Percentiles rank a stretch among this genome's conserved stretches.
These are phyloP conservation scores for Rhizopogon rudus DNA, from an alignment of 768 basidiomycete genomes.

Conservation along the genomic window DNA sequence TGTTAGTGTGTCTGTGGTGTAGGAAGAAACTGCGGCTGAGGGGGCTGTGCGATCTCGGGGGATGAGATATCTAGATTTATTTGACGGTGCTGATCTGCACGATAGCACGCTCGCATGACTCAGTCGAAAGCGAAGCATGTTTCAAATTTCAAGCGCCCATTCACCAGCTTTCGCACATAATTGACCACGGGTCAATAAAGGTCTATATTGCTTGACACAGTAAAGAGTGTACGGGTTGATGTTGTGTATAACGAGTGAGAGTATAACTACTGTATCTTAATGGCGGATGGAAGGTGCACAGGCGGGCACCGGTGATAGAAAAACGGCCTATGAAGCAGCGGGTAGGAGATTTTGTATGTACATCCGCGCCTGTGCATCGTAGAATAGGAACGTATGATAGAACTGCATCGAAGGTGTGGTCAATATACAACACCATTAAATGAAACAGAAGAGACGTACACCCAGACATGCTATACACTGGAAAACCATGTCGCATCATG, in stretches of 20 bases:
- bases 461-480: conserved; percentile 21
- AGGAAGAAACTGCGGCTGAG: neutral
- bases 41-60: neutral
- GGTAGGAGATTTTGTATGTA: conserved; percentile 23
- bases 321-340: neutral
- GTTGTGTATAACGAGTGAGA: conserved; percentile 20
- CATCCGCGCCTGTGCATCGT: conserved; percentile 5
- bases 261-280: conserved; percentile 16
- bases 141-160: neutral
- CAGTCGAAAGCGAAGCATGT: too few species aligned
- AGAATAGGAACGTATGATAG: conserved; percentile 20
- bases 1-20: neutral
- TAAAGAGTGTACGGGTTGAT: conserved; percentile 24
- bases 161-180: neutral
- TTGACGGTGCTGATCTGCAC: too few species aligned
- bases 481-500: conserved; percentile 31
- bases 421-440: neutral
- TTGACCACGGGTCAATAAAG: neutral
- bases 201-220: conserved; percentile 20
- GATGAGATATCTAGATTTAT: neutral
- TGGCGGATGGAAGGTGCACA: conserved; percentile 1
- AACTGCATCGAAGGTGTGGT: conserved; percentile 9
- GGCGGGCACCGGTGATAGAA: conserved; percentile 8
- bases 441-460: conserved; percentile 11
- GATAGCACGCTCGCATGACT: neutral